Conservation (phyloP, 177 flowering plant species). For the Tripterygium wilfordii region DNA sequence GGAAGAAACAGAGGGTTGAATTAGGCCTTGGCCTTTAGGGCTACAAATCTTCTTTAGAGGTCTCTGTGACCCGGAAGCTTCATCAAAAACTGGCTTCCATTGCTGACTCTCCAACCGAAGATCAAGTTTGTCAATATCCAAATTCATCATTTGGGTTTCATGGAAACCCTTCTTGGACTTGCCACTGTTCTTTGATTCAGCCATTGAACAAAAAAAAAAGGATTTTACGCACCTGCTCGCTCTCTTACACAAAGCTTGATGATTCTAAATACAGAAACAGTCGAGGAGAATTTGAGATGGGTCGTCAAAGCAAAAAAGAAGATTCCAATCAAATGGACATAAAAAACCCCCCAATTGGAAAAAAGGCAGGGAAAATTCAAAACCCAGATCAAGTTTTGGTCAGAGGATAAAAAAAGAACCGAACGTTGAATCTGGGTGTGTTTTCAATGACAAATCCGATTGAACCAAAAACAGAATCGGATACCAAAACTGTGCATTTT, state of each 20-base stretch:
- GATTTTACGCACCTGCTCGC: constrained; percentile 16
- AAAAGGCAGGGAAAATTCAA: background rate
- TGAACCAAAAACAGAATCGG: constrained; percentile 18
- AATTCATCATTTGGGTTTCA: constrained; percentile 16
- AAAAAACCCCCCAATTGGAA: background rate
- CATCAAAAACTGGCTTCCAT: constrained; percentile 49
- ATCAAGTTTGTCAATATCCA: constrained; percentile 16
- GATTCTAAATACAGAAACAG: background rate
- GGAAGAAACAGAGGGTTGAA: constrained; percentile 17
- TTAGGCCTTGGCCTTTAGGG: constrained; percentile 41
- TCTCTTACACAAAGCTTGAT: constrained; percentile 9
- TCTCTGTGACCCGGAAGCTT: constrained; percentile 44
- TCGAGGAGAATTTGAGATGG: constrained; percentile 2
- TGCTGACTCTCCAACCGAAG: constrained; percentile 22
- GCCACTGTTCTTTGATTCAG: constrained; percentile 25
- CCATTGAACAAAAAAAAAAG: constrained; percentile 16
- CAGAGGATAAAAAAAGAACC: constrained; percentile 2
- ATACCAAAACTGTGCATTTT: constrained; percentile 4
- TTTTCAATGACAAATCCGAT: constrained; percentile 8
- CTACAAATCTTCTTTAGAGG: constrained; percentile 62
- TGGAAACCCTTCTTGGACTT: constrained; percentile 24
- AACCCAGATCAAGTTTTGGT: constrained; percentile 12
- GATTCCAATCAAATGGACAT: constrained; percentile 11
- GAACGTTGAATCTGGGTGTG: constrained; percentile 5
- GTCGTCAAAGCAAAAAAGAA: background rate